These are phyloP conservation scores for Coemansia reversa DNA, from an alignment of 192 early-diverging fungal genomes.

Conservation along the genomic window DNA sequence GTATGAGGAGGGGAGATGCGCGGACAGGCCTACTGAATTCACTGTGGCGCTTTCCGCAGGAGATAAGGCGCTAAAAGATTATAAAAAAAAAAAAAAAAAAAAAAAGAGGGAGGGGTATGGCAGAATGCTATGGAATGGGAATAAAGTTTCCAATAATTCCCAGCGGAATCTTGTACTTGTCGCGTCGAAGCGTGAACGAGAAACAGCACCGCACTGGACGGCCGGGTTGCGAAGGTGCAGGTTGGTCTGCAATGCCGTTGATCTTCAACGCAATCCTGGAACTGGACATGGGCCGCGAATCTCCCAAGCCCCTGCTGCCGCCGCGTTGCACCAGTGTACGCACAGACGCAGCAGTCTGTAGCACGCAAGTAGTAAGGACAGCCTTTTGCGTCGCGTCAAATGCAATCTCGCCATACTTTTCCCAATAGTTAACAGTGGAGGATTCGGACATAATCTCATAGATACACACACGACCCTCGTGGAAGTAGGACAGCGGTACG, in stretches of 20 bases:
- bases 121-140: constrained; percentile 37
- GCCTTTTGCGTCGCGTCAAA: constrained; percentile 97
- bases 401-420: constrained; percentile 97
- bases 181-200: constrained; percentile 92
- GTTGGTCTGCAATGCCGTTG: constrained; percentile 30
- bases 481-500: constrained; percentile 77
- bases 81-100: not conserved
- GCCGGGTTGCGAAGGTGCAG: constrained; percentile 39
- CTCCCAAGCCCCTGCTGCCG: constrained; percentile 12
- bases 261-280: constrained; percentile 24
- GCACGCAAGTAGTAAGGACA: constrained; percentile 87
- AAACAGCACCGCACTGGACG: constrained; percentile 79
- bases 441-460: constrained; percentile 87
- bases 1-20: not conserved
- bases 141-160: constrained; percentile 73
- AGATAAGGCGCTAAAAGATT: not conserved
- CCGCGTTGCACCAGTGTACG: constrained; percentile 30
- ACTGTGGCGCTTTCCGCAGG: no score
- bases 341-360: constrained; percentile 54
- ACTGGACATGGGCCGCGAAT: constrained; percentile 30
- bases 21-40: not conserved
- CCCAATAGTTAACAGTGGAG: constrained; percentile 96
- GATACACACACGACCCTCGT: constrained; percentile 68
- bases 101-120: not conserved
- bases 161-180: constrained; percentile 89